These are phyloP conservation scores for Chimonanthus praecox DNA, from an alignment of 164 flowering plant genomes.

Conservation along the genomic window DNA sequence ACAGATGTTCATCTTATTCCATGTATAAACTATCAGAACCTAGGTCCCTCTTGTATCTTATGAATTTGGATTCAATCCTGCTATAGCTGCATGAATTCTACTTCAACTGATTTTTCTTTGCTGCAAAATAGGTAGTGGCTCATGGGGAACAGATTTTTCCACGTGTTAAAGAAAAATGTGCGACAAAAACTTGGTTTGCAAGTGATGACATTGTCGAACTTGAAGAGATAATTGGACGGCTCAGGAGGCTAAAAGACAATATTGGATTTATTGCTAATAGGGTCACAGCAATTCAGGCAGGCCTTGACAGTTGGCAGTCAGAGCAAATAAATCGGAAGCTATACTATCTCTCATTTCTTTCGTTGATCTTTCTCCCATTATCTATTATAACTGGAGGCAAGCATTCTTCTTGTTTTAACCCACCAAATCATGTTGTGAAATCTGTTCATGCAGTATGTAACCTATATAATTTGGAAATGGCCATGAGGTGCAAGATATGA, in stretches of 20 bases:
- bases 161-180: constrained; percentile 83
- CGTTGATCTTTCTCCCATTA: constrained; percentile 89
- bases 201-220: constrained; percentile 62
- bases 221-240: constrained; percentile 76
- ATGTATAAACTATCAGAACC: neutral
- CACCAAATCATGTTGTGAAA: neutral
- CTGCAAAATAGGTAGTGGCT: constrained; percentile 61
- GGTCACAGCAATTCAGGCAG: constrained; percentile 87
- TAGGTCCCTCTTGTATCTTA: neutral
- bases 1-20: neutral
- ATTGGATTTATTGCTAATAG: constrained; percentile 91
- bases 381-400: constrained; percentile 95
- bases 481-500: no score
- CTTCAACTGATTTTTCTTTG: neutral
- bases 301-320: constrained; percentile 98
- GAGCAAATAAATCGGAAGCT: constrained; percentile 94
- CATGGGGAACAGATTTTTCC: constrained; percentile 98
- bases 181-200: constrained; percentile 78
- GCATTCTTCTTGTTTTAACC: neutral
- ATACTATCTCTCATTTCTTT: constrained; percentile 92
- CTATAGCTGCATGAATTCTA: neutral
- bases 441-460: no score
- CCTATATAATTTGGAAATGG: no score
- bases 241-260: constrained; percentile 87
- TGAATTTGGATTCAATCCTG: neutral